Percentiles rank a stretch among this genome's conserved stretches.
Conservation (phyloP, 805 yeast species). For the Schizosaccharomyces osmophilus region DNA sequence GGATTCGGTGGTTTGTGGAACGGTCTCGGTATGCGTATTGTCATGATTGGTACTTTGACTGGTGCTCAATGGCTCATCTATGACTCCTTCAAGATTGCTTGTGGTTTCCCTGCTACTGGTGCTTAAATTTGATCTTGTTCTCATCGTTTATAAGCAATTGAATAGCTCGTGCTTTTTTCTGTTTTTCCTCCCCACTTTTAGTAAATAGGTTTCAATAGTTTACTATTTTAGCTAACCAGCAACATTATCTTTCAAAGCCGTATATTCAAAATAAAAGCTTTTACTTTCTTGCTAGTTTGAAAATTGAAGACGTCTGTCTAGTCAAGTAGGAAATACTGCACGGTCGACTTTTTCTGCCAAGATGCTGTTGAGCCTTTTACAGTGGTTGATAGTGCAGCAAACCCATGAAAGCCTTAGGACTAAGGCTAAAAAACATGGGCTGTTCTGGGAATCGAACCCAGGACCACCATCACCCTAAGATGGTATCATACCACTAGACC, state of each 20-base stretch:
- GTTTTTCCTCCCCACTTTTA: background rate
- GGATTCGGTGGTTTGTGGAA: constrained; percentile 69
- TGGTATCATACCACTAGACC: constrained; percentile 2
- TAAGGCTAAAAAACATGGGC: background rate
- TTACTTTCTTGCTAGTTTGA: no score
- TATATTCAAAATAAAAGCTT: no score
- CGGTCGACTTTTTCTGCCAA: no score
- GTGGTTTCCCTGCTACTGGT: constrained; percentile 2
- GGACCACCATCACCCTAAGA: constrained; percentile 2
- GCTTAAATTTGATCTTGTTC: background rate
- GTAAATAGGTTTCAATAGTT: no score
- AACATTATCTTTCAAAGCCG: no score
- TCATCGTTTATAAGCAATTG: background rate
- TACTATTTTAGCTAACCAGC: no score
- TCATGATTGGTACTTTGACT: constrained; percentile 80
- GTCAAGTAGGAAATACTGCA: no score
- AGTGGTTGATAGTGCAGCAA: no score
- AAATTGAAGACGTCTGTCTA: no score
- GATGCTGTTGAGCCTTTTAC: no score
- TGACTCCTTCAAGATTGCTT: constrained; percentile 13
- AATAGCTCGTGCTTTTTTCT: background rate
- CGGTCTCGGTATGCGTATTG: constrained; percentile 64
- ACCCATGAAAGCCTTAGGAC: background rate
- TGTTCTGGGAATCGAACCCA: constrained; percentile 2
- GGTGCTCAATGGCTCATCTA: constrained; percentile 77